Evolutionary conservation across 1,284 basidiomycete genomes (phyloP).

Genomic region (Cerrena zonata): DNA sequence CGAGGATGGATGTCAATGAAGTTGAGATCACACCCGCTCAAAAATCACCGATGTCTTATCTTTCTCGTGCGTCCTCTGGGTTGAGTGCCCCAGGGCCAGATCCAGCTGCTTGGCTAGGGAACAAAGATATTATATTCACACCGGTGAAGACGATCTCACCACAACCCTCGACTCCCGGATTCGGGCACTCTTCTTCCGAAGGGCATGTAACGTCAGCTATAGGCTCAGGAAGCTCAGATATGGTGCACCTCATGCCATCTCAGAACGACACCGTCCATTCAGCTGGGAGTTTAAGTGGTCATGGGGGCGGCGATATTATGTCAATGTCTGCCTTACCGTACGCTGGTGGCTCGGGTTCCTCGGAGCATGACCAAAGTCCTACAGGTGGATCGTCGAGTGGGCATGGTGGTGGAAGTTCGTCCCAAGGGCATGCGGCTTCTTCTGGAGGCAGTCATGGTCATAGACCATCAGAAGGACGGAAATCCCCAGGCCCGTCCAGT

Average conservation of each 20-base stretch:
- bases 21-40: conserved; percentile 8
- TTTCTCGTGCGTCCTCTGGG: conserved; percentile 1
- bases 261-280: not conserved
- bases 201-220: not conserved
- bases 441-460: conserved; percentile 11
- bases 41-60: conserved; percentile 11
- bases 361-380: not conserved
- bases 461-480: conserved; percentile 2
- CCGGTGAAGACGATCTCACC: not conserved
- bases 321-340: conserved; percentile 3
- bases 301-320: not conserved
- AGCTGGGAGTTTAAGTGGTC: not conserved
- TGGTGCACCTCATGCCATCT: not conserved
- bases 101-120: conserved; percentile 22
- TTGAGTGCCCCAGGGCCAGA: conserved; percentile 13
- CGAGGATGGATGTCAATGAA: conserved; percentile 9
- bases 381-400: conserved; percentile 2
- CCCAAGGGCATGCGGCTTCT: conserved; percentile 13
- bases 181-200: conserved; percentile 10
- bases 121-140: conserved; percentile 13
- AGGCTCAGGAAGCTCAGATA: not conserved
- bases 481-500: conserved; percentile 19
- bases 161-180: conserved; percentile 5
- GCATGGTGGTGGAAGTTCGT: conserved; percentile 11
- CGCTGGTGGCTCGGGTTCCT: not conserved